Evolutionary conservation across 306 rosid genomes (phyloP), one percentile per base, ranked within the genome.

Genomic region (Lithocarpus polystachyus): DNA sequence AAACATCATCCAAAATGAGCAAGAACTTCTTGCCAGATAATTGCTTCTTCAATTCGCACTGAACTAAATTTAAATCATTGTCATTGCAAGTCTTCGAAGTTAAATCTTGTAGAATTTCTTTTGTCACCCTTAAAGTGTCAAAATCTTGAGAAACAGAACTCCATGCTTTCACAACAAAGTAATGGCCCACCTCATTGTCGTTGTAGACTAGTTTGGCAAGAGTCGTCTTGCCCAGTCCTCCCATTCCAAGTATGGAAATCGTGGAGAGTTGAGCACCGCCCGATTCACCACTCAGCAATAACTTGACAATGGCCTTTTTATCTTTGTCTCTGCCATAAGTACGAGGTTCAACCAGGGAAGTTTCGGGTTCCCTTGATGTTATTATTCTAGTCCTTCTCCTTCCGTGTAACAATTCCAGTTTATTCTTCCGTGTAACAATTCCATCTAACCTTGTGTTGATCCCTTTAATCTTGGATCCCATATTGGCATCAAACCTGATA

Each of bases 311-410:
- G 13, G 13, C 6, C 1, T 11, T 0, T 19, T 7, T 64, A 0
- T 84, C 84, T 2, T 12, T 31, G 0, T 76, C 79, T 28, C 84
- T 76, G 22, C 81, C 84, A 67, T 62, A 43, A 22, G 76, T 35
- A 1, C 54, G 23, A 43, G 15, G 1, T 18, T 35, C 20, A 9
- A 31, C 13, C 37, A 19, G 13, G 2, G 76, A 84, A 51, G 62
- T 18, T 3, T 75, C 29, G 5, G 24, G n/a, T 0, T 14, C 31
- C 75, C 45, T 2, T 3, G 23, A 23, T 45, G 4, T 35, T 17
- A 0, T 3, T 19, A 29, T 7, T 11, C 3, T 15, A 3, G 17
- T 24, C 23, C 31, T 68, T 68, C 26, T 1, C 3, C 5, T 1
- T 74, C 35, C 22, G 33, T 67, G 17, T 40, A 1, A 40, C 45